phyloP scores from a whole-genome alignment of 2,329 filamentous ascomycete species.

The Acrocalymma vagum region DNA sequence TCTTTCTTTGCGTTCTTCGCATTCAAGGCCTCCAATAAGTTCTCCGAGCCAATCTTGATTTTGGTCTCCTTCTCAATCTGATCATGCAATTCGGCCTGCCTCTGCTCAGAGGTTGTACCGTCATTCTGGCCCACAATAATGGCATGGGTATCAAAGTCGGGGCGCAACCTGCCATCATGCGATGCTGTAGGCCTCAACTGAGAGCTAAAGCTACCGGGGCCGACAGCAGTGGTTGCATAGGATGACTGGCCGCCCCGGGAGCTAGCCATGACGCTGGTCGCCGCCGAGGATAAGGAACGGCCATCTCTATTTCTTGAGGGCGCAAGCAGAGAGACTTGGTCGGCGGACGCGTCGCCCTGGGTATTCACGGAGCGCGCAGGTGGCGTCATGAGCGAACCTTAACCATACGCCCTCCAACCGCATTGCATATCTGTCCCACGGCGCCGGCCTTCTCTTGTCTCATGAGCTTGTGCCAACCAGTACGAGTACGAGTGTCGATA shows the following conservation, averaged over 20 bases:
- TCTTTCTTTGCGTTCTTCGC: slow-evolving; percentile 94
- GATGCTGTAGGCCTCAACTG: slow-evolving; percentile 79
- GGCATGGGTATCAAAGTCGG: slow-evolving; percentile 63
- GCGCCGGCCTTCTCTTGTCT: slow-evolving; percentile 39
- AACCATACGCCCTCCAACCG: slow-evolving; percentile 45
- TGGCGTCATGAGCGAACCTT: slow-evolving; percentile 54
- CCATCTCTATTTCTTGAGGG: slow-evolving; percentile 60
- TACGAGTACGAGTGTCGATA: too few species aligned
- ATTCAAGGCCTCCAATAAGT: slow-evolving; percentile 93
- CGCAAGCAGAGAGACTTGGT: slow-evolving; percentile 52
- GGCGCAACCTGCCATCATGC: slow-evolving; percentile 67
- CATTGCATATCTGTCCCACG: slow-evolving; percentile 46
- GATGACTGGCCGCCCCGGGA: slow-evolving; percentile 69
- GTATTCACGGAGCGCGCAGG: slow-evolving; percentile 50
- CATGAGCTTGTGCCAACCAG: slow-evolving; percentile 37
- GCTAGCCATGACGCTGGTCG: slow-evolving; percentile 64
- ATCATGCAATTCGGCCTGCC: slow-evolving; percentile 79
- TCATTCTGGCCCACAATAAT: slow-evolving; percentile 69
- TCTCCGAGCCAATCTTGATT: slow-evolving; percentile 97
- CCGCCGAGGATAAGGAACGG: slow-evolving; percentile 62
- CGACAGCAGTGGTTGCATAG: slow-evolving; percentile 72
- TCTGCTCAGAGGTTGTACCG: slow-evolving; percentile 70
- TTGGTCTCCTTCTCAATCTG: slow-evolving; percentile 94
- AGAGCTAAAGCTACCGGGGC: slow-evolving; percentile 84
- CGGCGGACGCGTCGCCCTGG: slow-evolving; percentile 43